Conservation (phyloP, 257 asterid genomes). For the Solanum peruvianum region DNA sequence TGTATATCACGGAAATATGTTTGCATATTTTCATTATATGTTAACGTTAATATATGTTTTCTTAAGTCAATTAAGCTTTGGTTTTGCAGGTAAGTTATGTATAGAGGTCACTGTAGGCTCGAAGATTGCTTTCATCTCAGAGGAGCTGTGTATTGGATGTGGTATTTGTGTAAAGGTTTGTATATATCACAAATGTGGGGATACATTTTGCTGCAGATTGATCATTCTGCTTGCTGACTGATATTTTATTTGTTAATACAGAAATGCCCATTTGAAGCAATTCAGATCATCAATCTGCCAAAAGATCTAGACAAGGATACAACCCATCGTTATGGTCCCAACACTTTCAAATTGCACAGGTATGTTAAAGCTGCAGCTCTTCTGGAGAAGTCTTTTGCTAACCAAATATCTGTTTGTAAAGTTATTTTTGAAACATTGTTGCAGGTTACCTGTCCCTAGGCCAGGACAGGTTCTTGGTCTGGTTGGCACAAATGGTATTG, state of each 20-base stretch:
- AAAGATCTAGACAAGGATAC: constrained; percentile 93
- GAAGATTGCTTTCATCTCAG: constrained; percentile 90
- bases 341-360: constrained; percentile 96
- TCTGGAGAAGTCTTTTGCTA: not conserved
- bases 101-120: constrained; percentile 72
- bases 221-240: not conserved
- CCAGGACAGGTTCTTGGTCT: constrained; percentile 99
- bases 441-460: constrained; percentile 91
- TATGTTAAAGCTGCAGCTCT: constrained; percentile 12
- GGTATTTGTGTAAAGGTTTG: constrained; percentile 97
- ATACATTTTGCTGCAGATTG: not conserved
- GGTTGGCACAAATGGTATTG: constrained; percentile 98
- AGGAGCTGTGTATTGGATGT: constrained; percentile 96
- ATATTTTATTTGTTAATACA: constrained; percentile 11
- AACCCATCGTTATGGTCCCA: constrained; percentile 97
- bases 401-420: not conserved
- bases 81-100: constrained; percentile 72
- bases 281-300: constrained; percentile 90
- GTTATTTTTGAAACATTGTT: not conserved
- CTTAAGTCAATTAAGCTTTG: not conserved
- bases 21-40: not conserved
- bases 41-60: not conserved
- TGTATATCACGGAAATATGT: not conserved
- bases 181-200: not conserved
- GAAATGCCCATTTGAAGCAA: constrained; percentile 97